A percentile compares a stretch with the other conserved stretches of the same genome.
These are phyloP conservation scores for Tephrocybe rancida DNA, from an alignment of 768 basidiomycete genomes.

Conservation along the genomic window DNA sequence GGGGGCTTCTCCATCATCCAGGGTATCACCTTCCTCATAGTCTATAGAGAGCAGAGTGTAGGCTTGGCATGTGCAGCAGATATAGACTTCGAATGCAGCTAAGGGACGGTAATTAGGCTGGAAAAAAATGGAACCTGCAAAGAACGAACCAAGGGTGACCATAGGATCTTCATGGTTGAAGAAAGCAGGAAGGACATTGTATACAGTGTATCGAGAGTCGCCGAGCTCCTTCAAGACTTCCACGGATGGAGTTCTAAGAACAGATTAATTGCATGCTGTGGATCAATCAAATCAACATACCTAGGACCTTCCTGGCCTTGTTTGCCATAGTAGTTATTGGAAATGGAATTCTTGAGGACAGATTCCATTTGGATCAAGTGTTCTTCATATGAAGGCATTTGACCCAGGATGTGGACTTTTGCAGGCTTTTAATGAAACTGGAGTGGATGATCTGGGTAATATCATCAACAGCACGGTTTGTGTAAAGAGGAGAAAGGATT, in stretches of 20 bases:
- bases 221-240: conserved; percentile 92
- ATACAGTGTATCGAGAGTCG: conserved; percentile 96
- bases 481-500: conserved; percentile 24
- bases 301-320: conserved; percentile 56
- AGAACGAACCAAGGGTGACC: conserved; percentile 73
- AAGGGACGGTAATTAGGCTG: background rate
- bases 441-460: conserved; percentile 73
- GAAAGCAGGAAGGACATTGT: conserved; percentile 95
- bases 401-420: conserved; percentile 95
- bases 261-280: conserved; percentile 15
- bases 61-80: conserved; percentile 93
- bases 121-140: background rate
- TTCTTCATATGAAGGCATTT: conserved; percentile 97
- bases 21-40: conserved; percentile 89
- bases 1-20: conserved; percentile 83
- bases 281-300: conserved; percentile 33
- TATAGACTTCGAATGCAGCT: conserved; percentile 96
- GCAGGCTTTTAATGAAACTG: conserved; percentile 92
- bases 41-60: conserved; percentile 92
- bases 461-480: background rate
- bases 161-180: conserved; percentile 86
- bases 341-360: conserved; percentile 86
- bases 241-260: conserved; percentile 70
- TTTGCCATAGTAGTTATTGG: conserved; percentile 90
- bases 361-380: conserved; percentile 92